phyloP scores from a whole-genome alignment of 345 rosid species.

The Psidium guajava region DNA sequence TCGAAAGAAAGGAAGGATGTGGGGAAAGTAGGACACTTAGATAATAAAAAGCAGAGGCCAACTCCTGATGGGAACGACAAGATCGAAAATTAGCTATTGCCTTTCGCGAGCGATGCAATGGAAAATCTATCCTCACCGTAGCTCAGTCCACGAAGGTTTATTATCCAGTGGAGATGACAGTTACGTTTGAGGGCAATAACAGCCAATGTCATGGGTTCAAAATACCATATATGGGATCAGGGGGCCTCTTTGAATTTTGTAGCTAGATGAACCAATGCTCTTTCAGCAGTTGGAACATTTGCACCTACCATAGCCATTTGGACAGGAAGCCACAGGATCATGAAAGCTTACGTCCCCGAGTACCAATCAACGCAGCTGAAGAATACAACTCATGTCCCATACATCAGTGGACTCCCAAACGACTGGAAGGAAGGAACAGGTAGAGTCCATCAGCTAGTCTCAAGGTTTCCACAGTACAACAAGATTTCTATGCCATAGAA shows the following conservation, averaged over 20 bases:
- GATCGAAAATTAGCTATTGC: conserved; percentile 83
- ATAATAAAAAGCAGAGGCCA: no score
- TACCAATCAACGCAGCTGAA: no score
- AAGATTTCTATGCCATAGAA: conserved; percentile 54
- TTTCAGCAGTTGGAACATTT: conserved; percentile 53
- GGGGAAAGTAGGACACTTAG: no score
- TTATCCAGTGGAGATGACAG: conserved; percentile 61
- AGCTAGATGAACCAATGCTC: conserved; percentile 40
- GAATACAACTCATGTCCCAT: conserved; percentile 55
- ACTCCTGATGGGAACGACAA: conserved; percentile 70
- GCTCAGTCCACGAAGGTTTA: conserved; percentile 65
- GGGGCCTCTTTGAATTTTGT: conserved; percentile 23
- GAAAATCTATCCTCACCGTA: conserved; percentile 52
- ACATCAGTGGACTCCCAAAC: conserved; percentile 44
- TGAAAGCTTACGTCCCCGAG: conserved; percentile 60
- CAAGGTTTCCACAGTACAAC: conserved; percentile 65
- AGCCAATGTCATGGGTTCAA: conserved; percentile 85
- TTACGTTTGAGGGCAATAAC: conserved; percentile 57
- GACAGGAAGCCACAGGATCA: conserved; percentile 72
- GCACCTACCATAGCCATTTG: conserved; percentile 77
- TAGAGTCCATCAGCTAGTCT: conserved; percentile 44
- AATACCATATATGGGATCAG: conserved; percentile 81
- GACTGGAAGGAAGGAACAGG: conserved; percentile 57
- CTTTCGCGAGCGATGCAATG: conserved; percentile 46
- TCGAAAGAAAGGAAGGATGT: no score